phyloP scores from a whole-genome alignment of 495 filamentous ascomycete species.

The Elaphomyces granulatus region DNA sequence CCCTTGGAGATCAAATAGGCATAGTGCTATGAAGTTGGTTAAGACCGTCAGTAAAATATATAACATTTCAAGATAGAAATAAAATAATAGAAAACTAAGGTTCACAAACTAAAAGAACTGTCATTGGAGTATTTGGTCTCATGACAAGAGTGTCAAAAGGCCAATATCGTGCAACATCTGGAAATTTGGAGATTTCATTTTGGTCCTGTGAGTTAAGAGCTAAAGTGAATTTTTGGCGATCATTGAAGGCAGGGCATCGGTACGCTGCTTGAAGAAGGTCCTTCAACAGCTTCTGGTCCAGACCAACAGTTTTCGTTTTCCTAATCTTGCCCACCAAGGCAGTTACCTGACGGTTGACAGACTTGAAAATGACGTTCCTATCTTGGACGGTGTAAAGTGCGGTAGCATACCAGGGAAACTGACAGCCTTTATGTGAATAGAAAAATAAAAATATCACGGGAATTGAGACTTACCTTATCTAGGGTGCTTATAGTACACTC shows the following conservation, averaged over 20 bases:
- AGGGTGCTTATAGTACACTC: slow-evolving; percentile 64
- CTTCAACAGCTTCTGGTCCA: slow-evolving; percentile 40
- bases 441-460: slow-evolving; percentile 1
- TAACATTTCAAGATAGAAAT: not conserved
- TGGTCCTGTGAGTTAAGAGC: not conserved
- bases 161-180: slow-evolving; percentile 17
- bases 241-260: slow-evolving; percentile 49
- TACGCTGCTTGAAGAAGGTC: slow-evolving; percentile 45
- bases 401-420: slow-evolving; percentile 56
- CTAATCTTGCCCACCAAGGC: slow-evolving; percentile 27
- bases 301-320: slow-evolving; percentile 20
- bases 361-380: slow-evolving; percentile 42
- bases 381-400: slow-evolving; percentile 49
- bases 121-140: slow-evolving; percentile 15
- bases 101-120: slow-evolving; percentile 17
- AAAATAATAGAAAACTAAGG: not conserved
- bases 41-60: not conserved
- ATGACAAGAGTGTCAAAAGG: slow-evolving; percentile 25
- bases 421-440: slow-evolving; percentile 2
- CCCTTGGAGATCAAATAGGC: slow-evolving; percentile 18
- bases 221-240: slow-evolving; percentile 31
- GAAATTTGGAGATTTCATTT: slow-evolving; percentile 6
- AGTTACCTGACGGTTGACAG: slow-evolving; percentile 35
- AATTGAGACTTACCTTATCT: slow-evolving; percentile 38
- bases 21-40: slow-evolving; percentile 13